Conservation (phyloP, 768 basidiomycete species). For the Thelephora aurantiotincta region DNA sequence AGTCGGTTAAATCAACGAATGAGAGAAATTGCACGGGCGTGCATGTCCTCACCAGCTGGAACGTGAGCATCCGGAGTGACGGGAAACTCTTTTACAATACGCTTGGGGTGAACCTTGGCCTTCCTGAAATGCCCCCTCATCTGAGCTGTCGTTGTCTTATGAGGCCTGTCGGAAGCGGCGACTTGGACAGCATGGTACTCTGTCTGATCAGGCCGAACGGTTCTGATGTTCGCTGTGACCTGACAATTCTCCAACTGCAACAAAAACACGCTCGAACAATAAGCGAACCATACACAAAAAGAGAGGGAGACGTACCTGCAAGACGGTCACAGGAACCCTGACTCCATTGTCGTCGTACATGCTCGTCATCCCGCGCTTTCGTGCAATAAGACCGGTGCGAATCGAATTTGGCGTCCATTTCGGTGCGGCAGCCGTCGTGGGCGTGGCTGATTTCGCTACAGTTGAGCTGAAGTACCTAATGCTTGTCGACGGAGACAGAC, state of each 20-base stretch:
- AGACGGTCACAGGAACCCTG: conserved; percentile 80
- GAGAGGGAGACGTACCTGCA: conserved; percentile 48
- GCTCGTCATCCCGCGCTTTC: conserved; percentile 91
- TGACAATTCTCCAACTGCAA: conserved; percentile 75
- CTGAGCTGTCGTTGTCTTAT: conserved; percentile 58
- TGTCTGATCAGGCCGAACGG: conserved; percentile 47
- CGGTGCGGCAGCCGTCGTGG: conserved; percentile 13
- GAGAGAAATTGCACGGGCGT: neutral
- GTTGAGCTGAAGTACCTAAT: conserved; percentile 4
- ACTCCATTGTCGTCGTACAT: conserved; percentile 88
- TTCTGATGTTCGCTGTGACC: conserved; percentile 68
- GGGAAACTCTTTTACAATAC: conserved; percentile 75
- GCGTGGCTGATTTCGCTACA: conserved; percentile 6
- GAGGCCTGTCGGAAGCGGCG: conserved; percentile 63
- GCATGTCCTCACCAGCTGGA: conserved; percentile 55
- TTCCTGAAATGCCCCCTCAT: conserved; percentile 86
- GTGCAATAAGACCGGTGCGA: conserved; percentile 85
- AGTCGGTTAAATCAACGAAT: neutral
- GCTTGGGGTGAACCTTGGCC: conserved; percentile 72
- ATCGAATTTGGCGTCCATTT: conserved; percentile 82
- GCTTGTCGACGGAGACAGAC: neutral
- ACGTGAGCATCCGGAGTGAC: conserved; percentile 83
- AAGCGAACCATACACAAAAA: neutral
- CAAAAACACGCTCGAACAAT: conserved; percentile 1
- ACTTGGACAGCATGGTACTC: conserved; percentile 91